Evolutionary conservation across 192 early-diverging fungal species (phyloP).

Genomic region (Ambispora gerdemannii): DNA sequence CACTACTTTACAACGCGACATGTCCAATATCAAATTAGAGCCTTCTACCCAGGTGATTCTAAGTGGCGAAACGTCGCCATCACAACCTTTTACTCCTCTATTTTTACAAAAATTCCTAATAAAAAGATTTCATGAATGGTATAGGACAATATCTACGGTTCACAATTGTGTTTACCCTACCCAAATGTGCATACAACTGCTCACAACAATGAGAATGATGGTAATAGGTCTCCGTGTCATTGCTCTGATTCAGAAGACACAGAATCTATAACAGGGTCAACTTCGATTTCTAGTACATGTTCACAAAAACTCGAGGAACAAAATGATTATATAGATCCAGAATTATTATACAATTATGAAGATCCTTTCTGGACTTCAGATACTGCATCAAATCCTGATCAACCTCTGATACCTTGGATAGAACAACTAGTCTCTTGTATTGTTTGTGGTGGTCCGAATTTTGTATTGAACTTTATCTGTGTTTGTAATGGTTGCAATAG

Average conservation of each 20-base stretch:
- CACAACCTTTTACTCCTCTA: too few relatives aligned
- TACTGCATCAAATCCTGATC: not conserved
- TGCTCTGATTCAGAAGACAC: not conserved
- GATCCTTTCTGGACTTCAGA: not conserved
- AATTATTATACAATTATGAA: not conserved
- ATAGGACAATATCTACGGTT: too few relatives aligned
- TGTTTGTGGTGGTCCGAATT: slow-evolving; percentile 10
- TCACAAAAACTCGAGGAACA: not conserved
- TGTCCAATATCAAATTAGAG: too few relatives aligned
- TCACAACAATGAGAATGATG: too few relatives aligned
- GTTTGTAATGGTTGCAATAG: slow-evolving; percentile 8
- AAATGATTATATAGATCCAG: not conserved
- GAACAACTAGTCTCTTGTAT: not conserved
- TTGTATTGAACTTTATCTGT: slow-evolving; percentile 20
- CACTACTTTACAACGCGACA: too few relatives aligned
- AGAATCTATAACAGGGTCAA: not conserved
- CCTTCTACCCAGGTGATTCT: too few relatives aligned
- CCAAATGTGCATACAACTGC: too few relatives aligned
- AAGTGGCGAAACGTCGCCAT: too few relatives aligned
- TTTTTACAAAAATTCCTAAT: too few relatives aligned
- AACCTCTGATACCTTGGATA: not conserved
- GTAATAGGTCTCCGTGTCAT: not conserved
- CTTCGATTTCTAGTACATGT: not conserved
- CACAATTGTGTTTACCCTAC: too few relatives aligned
- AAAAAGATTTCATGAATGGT: too few relatives aligned